phyloP scores from a whole-genome alignment of 1,284 basidiomycete genomes.

The Heimioporus retisporus region DNA sequence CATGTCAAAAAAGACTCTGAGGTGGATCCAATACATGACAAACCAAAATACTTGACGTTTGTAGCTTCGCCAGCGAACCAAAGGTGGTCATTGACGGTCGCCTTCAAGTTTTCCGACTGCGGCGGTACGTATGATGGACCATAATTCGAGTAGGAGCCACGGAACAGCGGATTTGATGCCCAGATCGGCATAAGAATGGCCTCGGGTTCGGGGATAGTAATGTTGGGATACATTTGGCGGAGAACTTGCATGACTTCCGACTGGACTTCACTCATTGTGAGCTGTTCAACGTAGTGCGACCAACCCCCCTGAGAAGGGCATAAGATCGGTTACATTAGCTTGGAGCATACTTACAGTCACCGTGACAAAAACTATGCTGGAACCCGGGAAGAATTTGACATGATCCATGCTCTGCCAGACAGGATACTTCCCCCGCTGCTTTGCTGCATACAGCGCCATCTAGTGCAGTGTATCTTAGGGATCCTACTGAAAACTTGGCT shows the following conservation, averaged over 20 bases:
- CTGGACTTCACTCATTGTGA: conserved; percentile 59
- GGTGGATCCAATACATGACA: conserved; percentile 20
- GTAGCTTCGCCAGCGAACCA: conserved; percentile 77
- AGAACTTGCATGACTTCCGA: conserved; percentile 66
- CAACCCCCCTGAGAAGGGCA: conserved; percentile 58
- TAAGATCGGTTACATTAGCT: not conserved
- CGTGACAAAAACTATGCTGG: conserved; percentile 71
- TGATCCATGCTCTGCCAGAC: conserved; percentile 80
- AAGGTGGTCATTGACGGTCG: conserved; percentile 61
- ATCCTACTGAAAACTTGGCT: not conserved
- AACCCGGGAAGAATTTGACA: conserved; percentile 66
- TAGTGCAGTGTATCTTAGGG: conserved; percentile 31
- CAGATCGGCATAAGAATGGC: conserved; percentile 69
- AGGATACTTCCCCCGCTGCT: conserved; percentile 70
- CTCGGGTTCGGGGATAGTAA: conserved; percentile 61
- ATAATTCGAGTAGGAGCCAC: conserved; percentile 79
- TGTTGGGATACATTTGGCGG: conserved; percentile 64
- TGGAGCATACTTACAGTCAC: conserved; percentile 61
- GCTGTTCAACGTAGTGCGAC: conserved; percentile 65
- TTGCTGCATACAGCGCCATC: conserved; percentile 74
- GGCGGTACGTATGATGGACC: conserved; percentile 64
- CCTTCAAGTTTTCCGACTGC: conserved; percentile 67
- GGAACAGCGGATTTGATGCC: conserved; percentile 65
- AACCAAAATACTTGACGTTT: conserved; percentile 67
- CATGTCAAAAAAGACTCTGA: not conserved